These are phyloP conservation scores for Cystobasidiaceae sp. DNA, from an alignment of 1,284 basidiomycete genomes.

Conservation along the genomic window DNA sequence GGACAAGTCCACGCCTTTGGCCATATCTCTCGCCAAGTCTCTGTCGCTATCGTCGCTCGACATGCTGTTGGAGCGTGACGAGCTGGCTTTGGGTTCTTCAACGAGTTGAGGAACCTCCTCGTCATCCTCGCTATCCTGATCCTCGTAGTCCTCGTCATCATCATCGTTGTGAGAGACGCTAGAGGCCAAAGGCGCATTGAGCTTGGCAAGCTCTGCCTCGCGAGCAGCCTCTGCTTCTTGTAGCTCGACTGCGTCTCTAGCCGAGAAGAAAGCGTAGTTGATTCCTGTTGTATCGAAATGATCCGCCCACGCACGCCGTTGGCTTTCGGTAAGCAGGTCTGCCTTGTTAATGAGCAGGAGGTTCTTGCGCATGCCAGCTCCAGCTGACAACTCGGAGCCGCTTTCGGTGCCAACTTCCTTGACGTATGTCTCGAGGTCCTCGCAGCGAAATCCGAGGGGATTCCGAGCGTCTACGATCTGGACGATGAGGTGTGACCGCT, in stretches of 20 bases:
- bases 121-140: not conserved
- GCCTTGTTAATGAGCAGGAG: conserved; percentile 94
- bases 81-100: not conserved
- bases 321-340: conserved; percentile 79
- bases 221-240: conserved; percentile 61
- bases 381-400: not conserved
- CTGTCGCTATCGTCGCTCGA: conserved; percentile 49
- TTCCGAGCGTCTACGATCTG: conserved; percentile 95
- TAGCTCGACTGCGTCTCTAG: conserved; percentile 76
- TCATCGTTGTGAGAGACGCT: conserved; percentile 31
- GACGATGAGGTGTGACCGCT: conserved; percentile 86
- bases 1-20: not conserved
- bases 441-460: conserved; percentile 82
- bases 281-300: conserved; percentile 81
- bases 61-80: conserved; percentile 37
- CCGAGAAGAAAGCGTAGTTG: conserved; percentile 93
- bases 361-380: conserved; percentile 59
- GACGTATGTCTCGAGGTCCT: conserved; percentile 85
- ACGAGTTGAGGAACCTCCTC: too few relatives aligned
- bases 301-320: conserved; percentile 87
- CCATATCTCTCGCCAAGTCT: conserved; percentile 40
- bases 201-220: conserved; percentile 50
- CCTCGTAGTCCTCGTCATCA: conserved; percentile 26
- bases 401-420: conserved; percentile 39
- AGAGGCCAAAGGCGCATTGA: conserved; percentile 41